Percentiles rank a stretch among this genome's conserved stretches.
These are phyloP conservation scores for Brassica cretica DNA, from an alignment of 345 rosid genomes.

Conservation along the genomic window DNA sequence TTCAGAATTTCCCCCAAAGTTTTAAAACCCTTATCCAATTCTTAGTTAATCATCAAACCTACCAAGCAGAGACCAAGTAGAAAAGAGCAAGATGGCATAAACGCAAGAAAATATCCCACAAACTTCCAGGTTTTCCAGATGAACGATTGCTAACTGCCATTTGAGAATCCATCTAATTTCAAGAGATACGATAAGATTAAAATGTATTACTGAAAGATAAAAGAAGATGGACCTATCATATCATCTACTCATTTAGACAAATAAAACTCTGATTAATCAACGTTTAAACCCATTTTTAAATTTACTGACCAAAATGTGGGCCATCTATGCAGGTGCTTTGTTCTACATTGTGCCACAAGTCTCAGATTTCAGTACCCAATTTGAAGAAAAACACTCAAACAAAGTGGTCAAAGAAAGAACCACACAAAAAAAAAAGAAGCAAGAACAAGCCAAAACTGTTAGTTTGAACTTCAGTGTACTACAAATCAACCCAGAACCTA, in stretches of 20 bases:
- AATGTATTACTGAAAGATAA: conserved; percentile 13
- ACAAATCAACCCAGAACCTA: too few relatives aligned
- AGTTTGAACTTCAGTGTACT: too few relatives aligned
- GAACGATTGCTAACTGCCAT: conserved; percentile 52
- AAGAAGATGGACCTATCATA: conserved; percentile 31
- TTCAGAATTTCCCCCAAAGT: too few relatives aligned
- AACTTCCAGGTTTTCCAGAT: conserved; percentile 41
- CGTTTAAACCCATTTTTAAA: conserved; percentile 28
- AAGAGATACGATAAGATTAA: conserved; percentile 7
- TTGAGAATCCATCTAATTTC: conserved; percentile 16
- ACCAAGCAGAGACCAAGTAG: neutral
- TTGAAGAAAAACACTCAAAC: conserved; percentile 1
- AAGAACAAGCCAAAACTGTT: neutral
- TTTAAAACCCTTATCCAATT: too few relatives aligned
- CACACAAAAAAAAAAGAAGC: conserved; percentile 13
- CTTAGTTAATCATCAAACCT: too few relatives aligned
- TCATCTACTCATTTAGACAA: conserved; percentile 32
- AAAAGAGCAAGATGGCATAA: too few relatives aligned
- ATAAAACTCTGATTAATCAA: conserved; percentile 32
- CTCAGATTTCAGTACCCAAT: conserved; percentile 15
- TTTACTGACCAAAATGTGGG: conserved; percentile 39
- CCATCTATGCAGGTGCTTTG: conserved; percentile 26
- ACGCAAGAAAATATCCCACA: too few relatives aligned
- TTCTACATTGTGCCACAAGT: conserved; percentile 34
- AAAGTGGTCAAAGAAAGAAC: conserved; percentile 19